Percentiles rank a stretch among this genome's conserved stretches.
phyloP scores from a whole-genome alignment of 2,329 filamentous ascomycete genomes.

The Lecanicillium sp. region DNA sequence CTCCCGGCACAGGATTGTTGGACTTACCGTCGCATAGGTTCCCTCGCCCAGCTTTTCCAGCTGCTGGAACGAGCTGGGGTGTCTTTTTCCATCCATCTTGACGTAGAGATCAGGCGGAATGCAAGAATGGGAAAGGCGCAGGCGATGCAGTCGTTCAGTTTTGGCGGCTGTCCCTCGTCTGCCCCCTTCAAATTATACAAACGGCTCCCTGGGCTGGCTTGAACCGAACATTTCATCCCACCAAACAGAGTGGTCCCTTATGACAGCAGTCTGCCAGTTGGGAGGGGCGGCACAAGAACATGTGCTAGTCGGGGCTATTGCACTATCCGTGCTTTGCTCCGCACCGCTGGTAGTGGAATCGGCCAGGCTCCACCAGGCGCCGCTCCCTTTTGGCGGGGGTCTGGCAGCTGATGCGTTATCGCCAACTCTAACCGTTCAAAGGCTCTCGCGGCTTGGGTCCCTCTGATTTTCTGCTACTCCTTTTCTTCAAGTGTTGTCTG shows the following conservation, averaged over 20 bases:
- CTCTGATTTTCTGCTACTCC: too few relatives aligned
- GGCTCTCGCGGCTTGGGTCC: too few relatives aligned
- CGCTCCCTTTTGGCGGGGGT: too few relatives aligned
- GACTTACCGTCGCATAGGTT: conserved; percentile 87
- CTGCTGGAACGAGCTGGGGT: conserved; percentile 98
- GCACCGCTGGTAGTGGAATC: too few relatives aligned
- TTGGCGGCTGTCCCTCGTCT: background rate
- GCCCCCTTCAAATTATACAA: conserved; percentile 1
- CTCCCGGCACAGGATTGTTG: background rate
- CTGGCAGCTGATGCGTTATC: too few relatives aligned
- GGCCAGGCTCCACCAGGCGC: too few relatives aligned
- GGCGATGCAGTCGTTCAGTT: conserved; percentile 10
- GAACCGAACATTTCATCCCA: conserved; percentile 5
- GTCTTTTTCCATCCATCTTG: conserved; percentile 81
- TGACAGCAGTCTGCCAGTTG: background rate
- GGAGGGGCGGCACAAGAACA: conserved; percentile 5
- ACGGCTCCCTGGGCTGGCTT: background rate
- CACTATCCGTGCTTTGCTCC: conserved; percentile 6
- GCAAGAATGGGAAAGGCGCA: conserved; percentile 2
- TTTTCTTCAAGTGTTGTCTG: too few relatives aligned
- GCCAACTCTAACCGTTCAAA: too few relatives aligned
- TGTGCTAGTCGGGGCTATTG: conserved; percentile 7
- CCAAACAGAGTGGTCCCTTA: background rate
- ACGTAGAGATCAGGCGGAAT: conserved; percentile 9
- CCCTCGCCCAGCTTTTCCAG: conserved; percentile 98